phyloP scores from a whole-genome alignment of 148 eudicot species.

The Drosera capensis region DNA sequence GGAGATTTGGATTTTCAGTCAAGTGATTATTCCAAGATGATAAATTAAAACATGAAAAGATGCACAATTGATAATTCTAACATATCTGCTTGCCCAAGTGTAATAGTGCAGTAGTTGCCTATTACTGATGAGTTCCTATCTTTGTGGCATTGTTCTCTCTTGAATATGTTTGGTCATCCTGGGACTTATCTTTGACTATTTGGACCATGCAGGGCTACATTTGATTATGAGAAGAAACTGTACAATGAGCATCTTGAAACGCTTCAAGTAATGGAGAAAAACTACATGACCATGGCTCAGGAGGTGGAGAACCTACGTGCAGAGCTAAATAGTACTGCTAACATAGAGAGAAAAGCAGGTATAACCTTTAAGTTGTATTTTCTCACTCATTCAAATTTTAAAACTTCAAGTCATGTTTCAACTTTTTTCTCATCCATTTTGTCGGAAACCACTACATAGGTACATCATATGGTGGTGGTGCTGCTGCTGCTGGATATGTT shows the following conservation, averaged over 20 bases:
- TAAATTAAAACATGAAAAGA: too few species aligned
- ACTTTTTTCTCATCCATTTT: neutral
- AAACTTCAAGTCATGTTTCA: neutral
- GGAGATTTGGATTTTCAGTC: too few species aligned
- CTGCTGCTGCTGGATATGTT: too few species aligned
- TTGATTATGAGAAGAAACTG: constrained; percentile 83
- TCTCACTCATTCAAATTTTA: neutral
- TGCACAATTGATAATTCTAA: too few species aligned
- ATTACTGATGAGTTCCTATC: too few species aligned
- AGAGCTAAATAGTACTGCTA: constrained; percentile 46
- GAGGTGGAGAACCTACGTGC: constrained; percentile 94
- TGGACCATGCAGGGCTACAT: constrained; percentile 53
- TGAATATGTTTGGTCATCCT: neutral
- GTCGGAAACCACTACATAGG: too few species aligned
- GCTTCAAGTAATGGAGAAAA: constrained; percentile 94
- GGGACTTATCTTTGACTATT: neutral
- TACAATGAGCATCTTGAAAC: constrained; percentile 86
- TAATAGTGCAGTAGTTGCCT: too few species aligned
- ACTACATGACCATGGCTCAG: constrained; percentile 71
- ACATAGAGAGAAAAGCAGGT: constrained; percentile 60
- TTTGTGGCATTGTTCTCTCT: too few species aligned
- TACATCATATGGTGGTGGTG: too few species aligned
- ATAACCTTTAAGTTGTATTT: too few species aligned
- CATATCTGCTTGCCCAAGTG: too few species aligned
- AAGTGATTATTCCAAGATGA: too few species aligned